These are phyloP conservation scores for Aspergillus aculeatus DNA, from an alignment of 2,329 filamentous ascomycete genomes.

Conservation along the genomic window DNA sequence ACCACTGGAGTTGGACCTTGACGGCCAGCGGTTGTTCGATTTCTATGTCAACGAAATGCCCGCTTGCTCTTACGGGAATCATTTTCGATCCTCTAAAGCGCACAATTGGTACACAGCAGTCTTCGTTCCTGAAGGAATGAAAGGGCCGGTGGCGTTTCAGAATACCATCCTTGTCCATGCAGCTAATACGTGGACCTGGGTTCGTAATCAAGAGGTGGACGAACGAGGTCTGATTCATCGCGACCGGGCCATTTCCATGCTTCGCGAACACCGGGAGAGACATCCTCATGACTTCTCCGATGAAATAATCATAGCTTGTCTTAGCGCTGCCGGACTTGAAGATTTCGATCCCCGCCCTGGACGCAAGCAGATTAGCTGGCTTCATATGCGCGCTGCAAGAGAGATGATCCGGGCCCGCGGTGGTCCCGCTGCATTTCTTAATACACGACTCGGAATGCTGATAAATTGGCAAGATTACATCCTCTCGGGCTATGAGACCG, in stretches of 20 bases:
- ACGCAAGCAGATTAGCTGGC: slow-evolving; percentile 38
- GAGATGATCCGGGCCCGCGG: slow-evolving; percentile 40
- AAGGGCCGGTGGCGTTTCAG: slow-evolving; percentile 38
- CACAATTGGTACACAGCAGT: slow-evolving; percentile 42
- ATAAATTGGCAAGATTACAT: slow-evolving; percentile 47
- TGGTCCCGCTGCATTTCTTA: slow-evolving; percentile 36
- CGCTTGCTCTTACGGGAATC: slow-evolving; percentile 39
- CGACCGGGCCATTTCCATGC: slow-evolving; percentile 34
- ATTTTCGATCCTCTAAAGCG: slow-evolving; percentile 32
- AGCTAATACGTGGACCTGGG: slow-evolving; percentile 40
- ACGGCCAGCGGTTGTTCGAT: slow-evolving; percentile 38
- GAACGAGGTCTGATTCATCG: slow-evolving; percentile 32
- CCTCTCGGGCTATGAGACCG: slow-evolving; percentile 39
- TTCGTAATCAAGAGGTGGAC: slow-evolving; percentile 35
- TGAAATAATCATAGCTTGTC: slow-evolving; percentile 39
- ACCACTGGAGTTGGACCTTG: slow-evolving; percentile 31
- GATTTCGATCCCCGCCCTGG: slow-evolving; percentile 41
- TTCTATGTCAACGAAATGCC: slow-evolving; percentile 44
- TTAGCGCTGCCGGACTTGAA: slow-evolving; percentile 41
- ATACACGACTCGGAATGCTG: slow-evolving; percentile 40
- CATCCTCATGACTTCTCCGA: slow-evolving; percentile 37
- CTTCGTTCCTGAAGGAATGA: slow-evolving; percentile 43
- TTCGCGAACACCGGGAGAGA: slow-evolving; percentile 32
- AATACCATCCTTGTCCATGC: slow-evolving; percentile 42
- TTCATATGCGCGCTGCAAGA: slow-evolving; percentile 41